A percentile compares a stretch with the other conserved stretches of the same genome.
These are phyloP conservation scores for Arachis hypogaea DNA, from an alignment of 306 rosid genomes.

Conservation along the genomic window DNA sequence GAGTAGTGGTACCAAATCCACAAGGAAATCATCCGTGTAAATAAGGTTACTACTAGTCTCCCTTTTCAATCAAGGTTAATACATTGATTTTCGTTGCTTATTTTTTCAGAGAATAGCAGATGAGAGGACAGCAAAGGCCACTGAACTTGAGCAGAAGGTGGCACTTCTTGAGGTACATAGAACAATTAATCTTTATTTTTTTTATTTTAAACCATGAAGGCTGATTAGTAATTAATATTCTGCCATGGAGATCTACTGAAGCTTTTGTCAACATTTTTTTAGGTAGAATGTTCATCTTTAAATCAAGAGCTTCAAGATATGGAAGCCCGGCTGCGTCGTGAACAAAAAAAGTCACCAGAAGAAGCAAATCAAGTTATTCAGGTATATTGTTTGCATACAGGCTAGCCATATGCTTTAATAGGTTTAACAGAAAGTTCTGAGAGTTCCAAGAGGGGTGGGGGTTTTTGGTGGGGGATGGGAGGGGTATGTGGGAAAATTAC, in stretches of 20 bases:
- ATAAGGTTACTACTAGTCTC: conserved; percentile 14
- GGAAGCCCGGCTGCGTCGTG: conserved; percentile 87
- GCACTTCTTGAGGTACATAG: conserved; percentile 88
- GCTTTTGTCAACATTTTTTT: conserved; percentile 31
- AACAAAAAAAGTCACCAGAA: conserved; percentile 86
- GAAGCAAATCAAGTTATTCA: conserved; percentile 93
- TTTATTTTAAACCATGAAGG: conserved; percentile 5
- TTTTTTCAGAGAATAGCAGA: conserved; percentile 76
- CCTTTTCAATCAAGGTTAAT: conserved; percentile 19
- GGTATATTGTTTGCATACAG: conserved; percentile 51
- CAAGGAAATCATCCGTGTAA: background rate
- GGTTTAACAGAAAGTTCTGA: background rate
- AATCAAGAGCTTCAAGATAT: conserved; percentile 97
- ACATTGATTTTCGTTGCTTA: conserved; percentile 39
- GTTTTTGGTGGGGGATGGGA: background rate
- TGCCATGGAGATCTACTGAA: conserved; percentile 23
- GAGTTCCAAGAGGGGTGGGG: background rate
- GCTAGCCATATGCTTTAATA: conserved; percentile 6
- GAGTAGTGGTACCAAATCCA: background rate
- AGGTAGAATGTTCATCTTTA: conserved; percentile 95
- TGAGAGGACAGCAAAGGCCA: conserved; percentile 87
- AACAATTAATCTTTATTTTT: conserved; percentile 25
- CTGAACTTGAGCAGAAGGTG: conserved; percentile 96
- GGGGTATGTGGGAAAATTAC: background rate
- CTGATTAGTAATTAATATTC: conserved; percentile 11